A percentile compares a stretch with the other conserved stretches of the same genome.
Conservation (phyloP, 106 monocot genomes). For the Acorus calamus region DNA sequence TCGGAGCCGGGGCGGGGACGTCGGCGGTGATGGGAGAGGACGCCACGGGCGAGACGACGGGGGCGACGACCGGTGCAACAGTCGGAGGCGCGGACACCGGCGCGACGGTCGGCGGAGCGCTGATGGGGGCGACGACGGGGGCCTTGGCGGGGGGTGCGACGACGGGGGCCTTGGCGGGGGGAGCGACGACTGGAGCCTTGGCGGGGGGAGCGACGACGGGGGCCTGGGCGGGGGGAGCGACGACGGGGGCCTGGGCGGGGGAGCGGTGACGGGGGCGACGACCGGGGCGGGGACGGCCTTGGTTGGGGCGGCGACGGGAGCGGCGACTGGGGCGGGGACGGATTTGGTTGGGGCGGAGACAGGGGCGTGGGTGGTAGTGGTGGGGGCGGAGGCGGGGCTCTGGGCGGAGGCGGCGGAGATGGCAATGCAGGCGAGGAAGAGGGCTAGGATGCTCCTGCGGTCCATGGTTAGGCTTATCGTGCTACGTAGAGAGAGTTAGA, state of each 20-base stretch:
- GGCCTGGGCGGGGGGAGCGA: neutral
- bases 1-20: constrained; percentile 17
- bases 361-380: no score
- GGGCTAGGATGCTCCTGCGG: neutral
- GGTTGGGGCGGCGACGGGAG: no score
- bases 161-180: constrained; percentile 1
- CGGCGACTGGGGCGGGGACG: no score
- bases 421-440: constrained; percentile 10
- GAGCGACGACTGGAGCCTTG: constrained; percentile 1
- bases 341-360: no score
- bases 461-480: neutral
- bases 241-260: constrained; percentile 4
- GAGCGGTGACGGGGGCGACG: neutral
- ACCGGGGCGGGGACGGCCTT: neutral
- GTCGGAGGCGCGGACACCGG: neutral
- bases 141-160: neutral
- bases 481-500: neutral
- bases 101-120: neutral
- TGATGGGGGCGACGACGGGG: neutral
- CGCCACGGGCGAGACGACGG: constrained; percentile 1
- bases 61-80: neutral
- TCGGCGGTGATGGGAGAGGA: constrained; percentile 4
- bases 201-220: neutral
- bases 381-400: neutral
- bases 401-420: neutral